Evolutionary conservation across 1,284 basidiomycete genomes (phyloP).

Genomic region (Golubevia sp.): DNA sequence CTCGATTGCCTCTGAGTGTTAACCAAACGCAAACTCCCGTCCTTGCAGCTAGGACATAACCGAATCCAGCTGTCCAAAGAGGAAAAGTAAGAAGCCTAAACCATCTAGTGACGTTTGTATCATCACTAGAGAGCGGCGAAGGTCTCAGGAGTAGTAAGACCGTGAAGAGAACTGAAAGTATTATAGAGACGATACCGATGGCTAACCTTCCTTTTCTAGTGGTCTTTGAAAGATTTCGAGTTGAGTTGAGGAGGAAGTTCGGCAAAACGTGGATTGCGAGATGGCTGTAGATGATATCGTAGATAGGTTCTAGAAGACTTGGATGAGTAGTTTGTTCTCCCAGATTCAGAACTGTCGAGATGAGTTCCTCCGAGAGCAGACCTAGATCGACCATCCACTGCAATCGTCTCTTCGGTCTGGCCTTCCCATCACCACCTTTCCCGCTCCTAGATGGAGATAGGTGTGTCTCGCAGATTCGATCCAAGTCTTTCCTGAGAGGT

Average conservation of each 20-base stretch:
- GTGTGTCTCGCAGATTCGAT: not conserved
- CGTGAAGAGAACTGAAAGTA: slow-evolving; percentile 25
- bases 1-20: slow-evolving; percentile 35
- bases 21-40: slow-evolving; percentile 47
- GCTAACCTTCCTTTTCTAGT: slow-evolving; percentile 32
- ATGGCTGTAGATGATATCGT: slow-evolving; percentile 25
- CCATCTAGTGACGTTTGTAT: slow-evolving; percentile 20
- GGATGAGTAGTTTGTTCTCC: slow-evolving; percentile 31
- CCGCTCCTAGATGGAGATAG: not conserved
- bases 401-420: slow-evolving; percentile 17
- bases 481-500: slow-evolving; percentile 1
- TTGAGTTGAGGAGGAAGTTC: slow-evolving; percentile 31
- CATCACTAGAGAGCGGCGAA: slow-evolving; percentile 22
- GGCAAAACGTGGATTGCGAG: slow-evolving; percentile 34
- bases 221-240: slow-evolving; percentile 27
- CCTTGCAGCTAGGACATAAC: slow-evolving; percentile 36
- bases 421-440: not conserved
- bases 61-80: slow-evolving; percentile 37
- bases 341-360: slow-evolving; percentile 20
- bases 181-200: slow-evolving; percentile 23
- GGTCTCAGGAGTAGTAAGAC: slow-evolving; percentile 29
- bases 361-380: slow-evolving; percentile 21
- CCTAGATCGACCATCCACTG: slow-evolving; percentile 41
- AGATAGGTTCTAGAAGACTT: slow-evolving; percentile 27
- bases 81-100: slow-evolving; percentile 30